These are phyloP conservation scores for Rhytidiadelphus loreus DNA, from an alignment of 225 moss, liverwort and hornwort species.

Conservation along the genomic window DNA sequence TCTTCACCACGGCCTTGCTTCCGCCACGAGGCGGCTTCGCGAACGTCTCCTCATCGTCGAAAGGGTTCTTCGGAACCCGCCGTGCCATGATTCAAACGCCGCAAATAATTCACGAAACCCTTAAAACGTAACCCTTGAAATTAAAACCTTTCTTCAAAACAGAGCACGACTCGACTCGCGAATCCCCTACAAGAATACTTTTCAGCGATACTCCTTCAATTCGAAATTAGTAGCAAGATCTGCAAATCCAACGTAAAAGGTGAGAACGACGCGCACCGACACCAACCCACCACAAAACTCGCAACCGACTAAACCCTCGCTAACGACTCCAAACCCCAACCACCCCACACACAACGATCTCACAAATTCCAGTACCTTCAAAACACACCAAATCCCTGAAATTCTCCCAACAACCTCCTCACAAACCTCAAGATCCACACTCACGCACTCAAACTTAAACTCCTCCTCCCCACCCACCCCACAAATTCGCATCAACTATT, in stretches of 20 bases:
- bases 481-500: neutral
- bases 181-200: neutral
- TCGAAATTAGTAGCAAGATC: neutral
- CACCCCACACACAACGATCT: neutral
- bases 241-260: neutral
- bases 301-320: neutral
- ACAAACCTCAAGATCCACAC: neutral
- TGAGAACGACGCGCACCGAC: neutral
- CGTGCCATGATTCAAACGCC: constrained; percentile 10
- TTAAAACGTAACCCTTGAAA: neutral
- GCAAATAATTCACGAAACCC: neutral
- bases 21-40: constrained; percentile 18
- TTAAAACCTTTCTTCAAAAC: neutral
- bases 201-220: neutral
- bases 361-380: neutral
- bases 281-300: neutral
- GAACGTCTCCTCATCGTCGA: constrained; percentile 12
- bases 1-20: constrained; percentile 5
- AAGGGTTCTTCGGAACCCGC: constrained; percentile 29
- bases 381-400: neutral
- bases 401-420: neutral
- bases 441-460: neutral
- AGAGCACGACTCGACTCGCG: neutral
- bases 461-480: neutral
- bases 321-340: neutral